Percentiles rank a stretch among this genome's conserved stretches.
Conservation (phyloP, 1,284 basidiomycete genomes). For the Chalciporus sp. region DNA sequence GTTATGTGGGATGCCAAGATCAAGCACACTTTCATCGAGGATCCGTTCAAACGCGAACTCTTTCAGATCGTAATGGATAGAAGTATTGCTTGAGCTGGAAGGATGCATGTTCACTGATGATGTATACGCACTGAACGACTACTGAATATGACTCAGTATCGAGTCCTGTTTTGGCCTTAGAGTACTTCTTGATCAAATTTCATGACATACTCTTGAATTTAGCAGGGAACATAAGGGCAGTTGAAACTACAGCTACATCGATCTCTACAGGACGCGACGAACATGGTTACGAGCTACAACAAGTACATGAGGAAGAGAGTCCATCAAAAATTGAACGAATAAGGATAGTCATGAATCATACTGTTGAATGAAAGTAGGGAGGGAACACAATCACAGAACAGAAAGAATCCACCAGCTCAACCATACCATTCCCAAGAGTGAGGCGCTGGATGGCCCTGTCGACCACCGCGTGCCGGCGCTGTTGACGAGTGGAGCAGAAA, state of each 20-base stretch:
- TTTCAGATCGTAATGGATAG: constrained; percentile 16
- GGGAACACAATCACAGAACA: not conserved
- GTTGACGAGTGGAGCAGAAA: constrained; percentile 39
- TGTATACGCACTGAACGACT: too few relatives aligned
- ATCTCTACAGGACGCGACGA: too few relatives aligned
- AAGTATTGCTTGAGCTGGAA: not conserved
- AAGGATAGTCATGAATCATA: not conserved
- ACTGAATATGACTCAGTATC: too few relatives aligned
- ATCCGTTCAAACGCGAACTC: constrained; percentile 25
- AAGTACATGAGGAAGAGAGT: not conserved
- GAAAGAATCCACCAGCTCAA: constrained; percentile 18
- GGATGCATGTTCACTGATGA: too few relatives aligned
- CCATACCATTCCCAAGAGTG: constrained; percentile 18
- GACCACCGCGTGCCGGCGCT: constrained; percentile 14
- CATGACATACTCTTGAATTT: too few relatives aligned
- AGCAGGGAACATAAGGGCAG: too few relatives aligned
- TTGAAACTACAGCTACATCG: not conserved
- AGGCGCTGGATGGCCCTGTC: not conserved
- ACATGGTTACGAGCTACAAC: too few relatives aligned
- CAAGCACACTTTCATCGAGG: constrained; percentile 28
- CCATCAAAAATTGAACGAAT: too few relatives aligned
- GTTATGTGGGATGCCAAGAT: not conserved
- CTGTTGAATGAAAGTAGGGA: not conserved
- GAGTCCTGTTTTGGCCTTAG: too few relatives aligned
- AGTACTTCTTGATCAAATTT: too few relatives aligned